Conservation (phyloP, 2,329 filamentous ascomycete genomes). For the Xylaria digitata region DNA sequence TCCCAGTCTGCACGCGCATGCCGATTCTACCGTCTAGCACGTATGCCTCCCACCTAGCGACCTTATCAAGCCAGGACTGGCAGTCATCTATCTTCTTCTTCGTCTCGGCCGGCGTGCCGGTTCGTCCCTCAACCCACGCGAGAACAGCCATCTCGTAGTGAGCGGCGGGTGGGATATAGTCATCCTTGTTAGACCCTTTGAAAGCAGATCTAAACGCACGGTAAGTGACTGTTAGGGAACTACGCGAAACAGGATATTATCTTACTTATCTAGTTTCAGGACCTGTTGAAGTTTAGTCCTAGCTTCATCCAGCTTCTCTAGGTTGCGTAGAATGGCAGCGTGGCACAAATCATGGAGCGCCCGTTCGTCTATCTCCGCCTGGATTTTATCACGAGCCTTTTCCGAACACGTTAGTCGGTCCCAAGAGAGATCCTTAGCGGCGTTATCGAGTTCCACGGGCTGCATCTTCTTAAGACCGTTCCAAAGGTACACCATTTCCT, state of each 20-base stretch:
- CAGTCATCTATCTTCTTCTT: conserved; percentile 68
- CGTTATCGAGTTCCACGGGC: conserved; percentile 70
- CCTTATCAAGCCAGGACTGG: conserved; percentile 72
- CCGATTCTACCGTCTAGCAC: conserved; percentile 80
- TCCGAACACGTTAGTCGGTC: conserved; percentile 65
- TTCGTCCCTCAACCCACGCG: conserved; percentile 76
- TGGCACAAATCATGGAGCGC: conserved; percentile 75
- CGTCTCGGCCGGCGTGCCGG: conserved; percentile 45
- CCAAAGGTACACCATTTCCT: conserved; percentile 97
- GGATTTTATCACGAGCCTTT: conserved; percentile 58
- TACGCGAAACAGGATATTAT: conserved; percentile 31
- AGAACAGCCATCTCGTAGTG: conserved; percentile 89
- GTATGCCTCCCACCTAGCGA: conserved; percentile 76
- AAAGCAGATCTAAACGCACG: conserved; percentile 58
- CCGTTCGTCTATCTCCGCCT: conserved; percentile 67
- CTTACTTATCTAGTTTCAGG: conserved; percentile 71
- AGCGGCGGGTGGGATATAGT: conserved; percentile 78
- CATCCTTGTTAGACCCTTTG: conserved; percentile 72
- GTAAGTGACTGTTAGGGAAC: background rate
- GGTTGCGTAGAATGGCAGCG: conserved; percentile 72
- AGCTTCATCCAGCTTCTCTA: conserved; percentile 73
- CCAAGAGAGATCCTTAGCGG: conserved; percentile 73
- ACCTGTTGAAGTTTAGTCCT: conserved; percentile 73
- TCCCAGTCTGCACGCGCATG: conserved; percentile 76
- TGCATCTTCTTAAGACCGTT: conserved; percentile 88